Evolutionary conservation across 768 basidiomycete species (phyloP), one percentile per base, ranked within the genome.

Genomic region (Mycena leptocephala): DNA sequence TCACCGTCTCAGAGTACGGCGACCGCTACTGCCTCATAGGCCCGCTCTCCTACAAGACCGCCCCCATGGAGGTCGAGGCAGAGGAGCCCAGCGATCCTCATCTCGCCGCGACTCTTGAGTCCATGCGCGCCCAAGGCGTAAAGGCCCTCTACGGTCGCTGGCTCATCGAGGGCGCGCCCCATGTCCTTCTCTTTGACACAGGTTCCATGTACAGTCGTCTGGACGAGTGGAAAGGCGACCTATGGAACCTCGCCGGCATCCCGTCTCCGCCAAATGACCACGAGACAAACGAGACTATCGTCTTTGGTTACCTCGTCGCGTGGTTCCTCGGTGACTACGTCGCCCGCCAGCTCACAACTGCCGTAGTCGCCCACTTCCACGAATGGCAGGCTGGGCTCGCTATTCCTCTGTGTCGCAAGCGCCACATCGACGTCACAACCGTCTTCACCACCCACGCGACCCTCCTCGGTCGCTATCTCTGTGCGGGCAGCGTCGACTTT

Each of bases 261-360:
- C 98, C 98, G 8, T 95, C 95, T 56, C 98, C 98, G 22, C 96
- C 97, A 2, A 96, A 96, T 80, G 98, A 99, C 85, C 94, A 95
- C 82, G 98, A 99, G 85, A 99, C 98, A 28, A 99, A 99, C 89
- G 98, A 99, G 83, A 95, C 97, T 28, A 97, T 99, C 84, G 89
- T 99, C 69, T 97, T 99, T 86, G 98, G 98, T 18, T 99, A 99
- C 85, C 93, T 99, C 77, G 95, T 98, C 66, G 97, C 98, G 8
- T 99, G 98, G 98, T 99, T 99, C 89, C 90, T 99, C n/a, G 98
- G 98, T 80, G 98, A 99, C 89, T 97, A 96, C 81, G 93, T 96
- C 48, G 82, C 95, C 32, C 93, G 92, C 53, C 96, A 98, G 83
- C 90, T 95, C 37, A 88, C 90, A 67, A 95, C 93, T 7, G 97